phyloP scores from a whole-genome alignment of 352 stramenopile genomes.

The Pythium oligandrum region DNA sequence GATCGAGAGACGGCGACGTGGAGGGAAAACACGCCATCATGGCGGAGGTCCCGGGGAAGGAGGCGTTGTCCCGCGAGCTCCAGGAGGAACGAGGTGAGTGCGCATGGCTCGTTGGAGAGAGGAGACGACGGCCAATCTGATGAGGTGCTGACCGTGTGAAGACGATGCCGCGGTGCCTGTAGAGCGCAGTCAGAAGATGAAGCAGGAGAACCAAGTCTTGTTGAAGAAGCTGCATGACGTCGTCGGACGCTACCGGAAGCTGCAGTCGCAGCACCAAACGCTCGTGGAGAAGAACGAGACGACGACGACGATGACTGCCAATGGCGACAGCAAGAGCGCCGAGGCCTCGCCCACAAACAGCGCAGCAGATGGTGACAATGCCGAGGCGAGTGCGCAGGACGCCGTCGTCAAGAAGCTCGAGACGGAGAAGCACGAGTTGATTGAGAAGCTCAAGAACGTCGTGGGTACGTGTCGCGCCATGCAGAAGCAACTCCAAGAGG shows the following conservation, averaged over 20 bases:
- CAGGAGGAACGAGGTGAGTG: slow-evolving; percentile 16
- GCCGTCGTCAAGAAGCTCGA: slow-evolving; percentile 43
- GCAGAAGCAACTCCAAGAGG: slow-evolving; percentile 69
- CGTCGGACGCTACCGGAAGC: slow-evolving; percentile 40
- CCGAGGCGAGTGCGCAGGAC: slow-evolving; percentile 10
- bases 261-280: slow-evolving; percentile 46
- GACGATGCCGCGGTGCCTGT: not conserved
- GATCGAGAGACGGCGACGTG: not conserved
- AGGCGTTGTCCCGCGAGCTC: slow-evolving; percentile 9
- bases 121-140: not conserved
- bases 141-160: slow-evolving; percentile 2
- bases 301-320: not conserved
- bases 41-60: slow-evolving; percentile 9
- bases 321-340: slow-evolving; percentile 5
- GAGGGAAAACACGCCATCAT: slow-evolving; percentile 3
- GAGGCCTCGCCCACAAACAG: slow-evolving; percentile 14
- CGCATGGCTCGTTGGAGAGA: not conserved
- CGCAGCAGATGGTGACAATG: slow-evolving; percentile 1
- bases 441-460: slow-evolving; percentile 72
- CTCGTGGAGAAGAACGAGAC: slow-evolving; percentile 23
- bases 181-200: slow-evolving; percentile 31
- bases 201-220: slow-evolving; percentile 54
- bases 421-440: slow-evolving; percentile 63
- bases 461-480: slow-evolving; percentile 62
- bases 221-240: slow-evolving; percentile 54